phyloP scores from a whole-genome alignment of 2,329 filamentous ascomycete species.

The Rhynchosporium agropyri region DNA sequence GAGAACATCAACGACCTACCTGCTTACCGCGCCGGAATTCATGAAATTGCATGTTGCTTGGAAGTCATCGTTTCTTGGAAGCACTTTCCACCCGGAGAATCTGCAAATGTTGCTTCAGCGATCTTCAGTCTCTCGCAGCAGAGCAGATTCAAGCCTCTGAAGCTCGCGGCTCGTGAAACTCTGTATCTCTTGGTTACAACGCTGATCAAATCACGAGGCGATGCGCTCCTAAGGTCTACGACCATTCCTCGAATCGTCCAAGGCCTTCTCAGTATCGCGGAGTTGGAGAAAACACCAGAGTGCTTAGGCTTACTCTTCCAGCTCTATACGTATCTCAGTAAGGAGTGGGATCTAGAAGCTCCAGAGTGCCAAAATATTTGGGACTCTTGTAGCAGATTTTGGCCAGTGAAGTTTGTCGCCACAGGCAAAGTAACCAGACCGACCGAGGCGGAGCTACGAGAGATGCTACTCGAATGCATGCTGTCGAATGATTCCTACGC shows the following conservation, averaged over 20 bases:
- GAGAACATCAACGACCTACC: slow-evolving; percentile 22
- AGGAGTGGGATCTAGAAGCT: slow-evolving; percentile 27
- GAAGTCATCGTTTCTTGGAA: slow-evolving; percentile 23
- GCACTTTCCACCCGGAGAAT: slow-evolving; percentile 30
- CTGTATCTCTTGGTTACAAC: slow-evolving; percentile 32
- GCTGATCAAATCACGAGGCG: slow-evolving; percentile 27
- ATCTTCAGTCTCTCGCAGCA: slow-evolving; percentile 28
- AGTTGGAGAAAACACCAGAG: slow-evolving; percentile 37
- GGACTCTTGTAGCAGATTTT: slow-evolving; percentile 39
- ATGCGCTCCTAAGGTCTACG: slow-evolving; percentile 28
- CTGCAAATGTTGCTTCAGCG: slow-evolving; percentile 26
- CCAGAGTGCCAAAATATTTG: slow-evolving; percentile 31
- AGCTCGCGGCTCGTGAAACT: slow-evolving; percentile 29
- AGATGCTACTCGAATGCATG: slow-evolving; percentile 36
- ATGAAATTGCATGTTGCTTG: slow-evolving; percentile 28
- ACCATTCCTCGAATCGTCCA: slow-evolving; percentile 28
- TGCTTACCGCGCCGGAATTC: slow-evolving; percentile 32
- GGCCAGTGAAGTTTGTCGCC: slow-evolving; percentile 37
- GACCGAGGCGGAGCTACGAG: slow-evolving; percentile 31
- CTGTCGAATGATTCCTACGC: slow-evolving; percentile 37
- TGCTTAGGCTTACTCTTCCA: slow-evolving; percentile 37
- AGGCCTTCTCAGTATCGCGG: slow-evolving; percentile 34
- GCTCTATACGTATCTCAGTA: slow-evolving; percentile 33
- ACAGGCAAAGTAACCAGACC: slow-evolving; percentile 26
- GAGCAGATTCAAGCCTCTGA: slow-evolving; percentile 29